Percentiles rank a stretch among this genome's conserved stretches.
Evolutionary conservation across 495 filamentous ascomycete genomes (phyloP).

Genomic region (Haplographium delicatum): DNA sequence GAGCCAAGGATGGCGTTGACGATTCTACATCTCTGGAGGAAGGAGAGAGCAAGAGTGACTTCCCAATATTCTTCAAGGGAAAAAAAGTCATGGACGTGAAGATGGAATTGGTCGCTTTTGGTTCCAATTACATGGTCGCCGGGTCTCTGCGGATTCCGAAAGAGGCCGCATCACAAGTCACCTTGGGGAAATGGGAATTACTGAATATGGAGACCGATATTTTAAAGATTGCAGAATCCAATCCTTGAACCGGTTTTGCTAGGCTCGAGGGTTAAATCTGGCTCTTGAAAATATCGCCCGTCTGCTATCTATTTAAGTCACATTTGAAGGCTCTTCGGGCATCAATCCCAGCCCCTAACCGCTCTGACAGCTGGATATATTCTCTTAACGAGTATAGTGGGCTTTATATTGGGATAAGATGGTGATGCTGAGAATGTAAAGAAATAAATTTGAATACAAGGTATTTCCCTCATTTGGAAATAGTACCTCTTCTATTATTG

Average conservation of each 20-base stretch:
- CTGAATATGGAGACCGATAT: conserved; percentile 20
- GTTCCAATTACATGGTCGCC: conserved; percentile 57
- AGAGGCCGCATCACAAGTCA: not conserved
- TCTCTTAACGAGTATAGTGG: too few relatives aligned
- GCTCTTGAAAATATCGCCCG: too few relatives aligned
- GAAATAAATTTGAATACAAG: too few relatives aligned
- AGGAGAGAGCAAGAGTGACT: conserved; percentile 46
- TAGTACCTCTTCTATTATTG: too few relatives aligned
- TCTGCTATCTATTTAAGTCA: not conserved
- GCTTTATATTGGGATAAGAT: too few relatives aligned
- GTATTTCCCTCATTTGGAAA: too few relatives aligned
- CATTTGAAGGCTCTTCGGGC: too few relatives aligned
- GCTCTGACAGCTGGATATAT: too few relatives aligned
- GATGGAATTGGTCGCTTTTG: conserved; percentile 57
- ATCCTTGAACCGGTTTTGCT: not conserved
- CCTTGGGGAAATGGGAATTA: conserved; percentile 13
- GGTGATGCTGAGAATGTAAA: too few relatives aligned
- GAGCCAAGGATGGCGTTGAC: conserved; percentile 49
- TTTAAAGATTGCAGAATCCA: conserved; percentile 10
- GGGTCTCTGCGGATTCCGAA: conserved; percentile 35
- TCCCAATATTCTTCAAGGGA: conserved; percentile 47
- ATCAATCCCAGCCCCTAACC: too few relatives aligned
- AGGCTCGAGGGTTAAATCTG: not conserved
- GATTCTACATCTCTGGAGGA: conserved; percentile 52
- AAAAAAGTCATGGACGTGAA: conserved; percentile 44